Conservation (phyloP, 2,329 filamentous ascomycete genomes). For the Venturia oleaginea region DNA sequence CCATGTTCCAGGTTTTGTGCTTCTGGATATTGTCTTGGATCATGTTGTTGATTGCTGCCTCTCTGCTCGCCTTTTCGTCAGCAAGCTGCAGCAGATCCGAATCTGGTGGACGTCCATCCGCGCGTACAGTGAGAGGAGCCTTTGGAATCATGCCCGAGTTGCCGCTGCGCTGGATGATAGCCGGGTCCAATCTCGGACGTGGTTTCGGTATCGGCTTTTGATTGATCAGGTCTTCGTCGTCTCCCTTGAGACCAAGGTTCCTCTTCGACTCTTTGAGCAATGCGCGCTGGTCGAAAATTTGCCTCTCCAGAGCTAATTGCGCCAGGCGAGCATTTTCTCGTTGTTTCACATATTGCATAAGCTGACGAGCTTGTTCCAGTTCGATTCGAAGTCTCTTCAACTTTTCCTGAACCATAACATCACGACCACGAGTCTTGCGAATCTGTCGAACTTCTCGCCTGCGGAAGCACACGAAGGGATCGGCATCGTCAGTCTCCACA, state of each 20-base stretch:
- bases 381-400: slow-evolving; percentile 85
- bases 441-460: slow-evolving; percentile 89
- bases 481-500: slow-evolving; percentile 86
- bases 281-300: slow-evolving; percentile 73
- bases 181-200: slow-evolving; percentile 50
- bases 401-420: slow-evolving; percentile 90
- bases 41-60: slow-evolving; percentile 69
- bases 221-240: slow-evolving; percentile 82
- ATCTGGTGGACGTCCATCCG: slow-evolving; percentile 60
- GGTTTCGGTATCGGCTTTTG: slow-evolving; percentile 42
- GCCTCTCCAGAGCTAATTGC: slow-evolving; percentile 62
- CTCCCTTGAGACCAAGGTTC: slow-evolving; percentile 78
- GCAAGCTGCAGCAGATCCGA: slow-evolving; percentile 69
- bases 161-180: slow-evolving; percentile 54
- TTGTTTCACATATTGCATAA: slow-evolving; percentile 68
- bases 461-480: slow-evolving; percentile 97
- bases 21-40: slow-evolving; percentile 82
- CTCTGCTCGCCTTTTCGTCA: slow-evolving; percentile 71
- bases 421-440: slow-evolving; percentile 86
- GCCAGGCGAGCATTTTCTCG: slow-evolving; percentile 75
- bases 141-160: slow-evolving; percentile 46
- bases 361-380: slow-evolving; percentile 75
- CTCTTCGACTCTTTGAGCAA: slow-evolving; percentile 82
- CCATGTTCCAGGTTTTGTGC: slow-evolving; percentile 85
- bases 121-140: slow-evolving; percentile 39